Evolutionary conservation across 495 filamentous ascomycete species (phyloP).

Genomic region (Penicillium atrosanguineum): DNA sequence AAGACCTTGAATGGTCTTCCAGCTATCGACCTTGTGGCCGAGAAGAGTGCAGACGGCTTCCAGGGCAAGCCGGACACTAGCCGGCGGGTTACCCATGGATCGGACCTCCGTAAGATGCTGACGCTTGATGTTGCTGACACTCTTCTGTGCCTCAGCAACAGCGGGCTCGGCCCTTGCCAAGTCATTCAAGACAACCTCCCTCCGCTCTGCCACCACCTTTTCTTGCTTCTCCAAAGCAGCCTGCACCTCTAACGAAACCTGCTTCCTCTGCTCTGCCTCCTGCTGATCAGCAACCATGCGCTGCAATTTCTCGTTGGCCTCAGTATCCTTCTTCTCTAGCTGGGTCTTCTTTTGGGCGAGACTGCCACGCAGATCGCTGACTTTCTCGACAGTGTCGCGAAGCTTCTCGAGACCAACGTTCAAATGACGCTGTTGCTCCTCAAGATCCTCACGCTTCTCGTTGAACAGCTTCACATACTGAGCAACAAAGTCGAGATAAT

Average conservation of each 20-base stretch:
- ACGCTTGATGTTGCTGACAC: conserved; percentile 95
- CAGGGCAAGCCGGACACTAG: conserved; percentile 84
- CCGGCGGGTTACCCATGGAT: conserved; percentile 89
- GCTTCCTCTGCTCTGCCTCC: conserved; percentile 90
- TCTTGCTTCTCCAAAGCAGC: conserved; percentile 84
- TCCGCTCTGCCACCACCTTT: conserved; percentile 77
- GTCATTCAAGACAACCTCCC: conserved; percentile 82
- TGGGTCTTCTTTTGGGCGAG: conserved; percentile 92
- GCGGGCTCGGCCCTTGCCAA: conserved; percentile 90
- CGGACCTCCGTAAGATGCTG: conserved; percentile 96
- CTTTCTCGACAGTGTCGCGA: conserved; percentile 97
- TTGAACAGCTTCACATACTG: conserved; percentile 98
- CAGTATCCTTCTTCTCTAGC: conserved; percentile 86
- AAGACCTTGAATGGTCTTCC: conserved; percentile 86
- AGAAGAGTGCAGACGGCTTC: conserved; percentile 94
- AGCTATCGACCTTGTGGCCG: conserved; percentile 84
- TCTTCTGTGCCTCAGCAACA: conserved; percentile 86
- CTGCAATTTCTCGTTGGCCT: conserved; percentile 96
- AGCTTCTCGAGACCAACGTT: conserved; percentile 98
- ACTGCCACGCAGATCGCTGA: conserved; percentile 83
- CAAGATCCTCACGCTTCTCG: conserved; percentile 96
- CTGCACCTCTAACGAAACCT: conserved; percentile 83
- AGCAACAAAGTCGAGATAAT: conserved; percentile 97
- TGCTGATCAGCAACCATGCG: conserved; percentile 95
- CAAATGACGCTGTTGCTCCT: conserved; percentile 96